Conservation (phyloP, 176 grass and related monocot genomes). For the Canna indica region DNA sequence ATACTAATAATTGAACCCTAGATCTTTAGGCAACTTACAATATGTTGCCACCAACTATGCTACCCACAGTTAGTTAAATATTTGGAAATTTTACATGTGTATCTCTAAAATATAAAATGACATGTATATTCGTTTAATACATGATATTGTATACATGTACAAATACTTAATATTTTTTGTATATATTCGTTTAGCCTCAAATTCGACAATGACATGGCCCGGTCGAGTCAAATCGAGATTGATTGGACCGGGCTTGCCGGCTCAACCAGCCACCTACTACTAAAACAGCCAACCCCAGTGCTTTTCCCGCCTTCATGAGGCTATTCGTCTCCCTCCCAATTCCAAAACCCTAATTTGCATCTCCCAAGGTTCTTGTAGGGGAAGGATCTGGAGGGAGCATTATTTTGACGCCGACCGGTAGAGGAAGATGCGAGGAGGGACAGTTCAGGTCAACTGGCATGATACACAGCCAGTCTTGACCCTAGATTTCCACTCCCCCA, state of each 20-base stretch:
- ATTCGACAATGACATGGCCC: no score
- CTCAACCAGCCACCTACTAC: background rate
- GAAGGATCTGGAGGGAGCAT: background rate
- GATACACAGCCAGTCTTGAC: constrained; percentile 88
- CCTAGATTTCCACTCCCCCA: constrained; percentile 87
- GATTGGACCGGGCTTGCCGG: background rate
- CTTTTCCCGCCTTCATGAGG: background rate
- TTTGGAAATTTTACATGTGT: no score
- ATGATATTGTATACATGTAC: no score
- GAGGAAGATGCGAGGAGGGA: constrained; percentile 75
- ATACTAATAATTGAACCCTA: no score
- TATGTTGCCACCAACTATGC: no score
- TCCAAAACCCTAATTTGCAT: background rate
- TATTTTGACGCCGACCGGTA: background rate
- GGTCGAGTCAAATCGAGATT: no score
- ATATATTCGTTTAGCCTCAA: no score
- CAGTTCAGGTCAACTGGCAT: constrained; percentile 98
- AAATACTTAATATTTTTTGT: no score
- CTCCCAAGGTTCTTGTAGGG: background rate
- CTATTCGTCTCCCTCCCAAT: background rate
- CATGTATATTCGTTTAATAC: no score
- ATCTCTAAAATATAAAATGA: no score
- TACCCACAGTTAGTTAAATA: no score
- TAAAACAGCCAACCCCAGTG: background rate
- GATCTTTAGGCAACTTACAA: no score